Conservation (phyloP, 257 asterid species). For the Capsicum rhomboideum region DNA sequence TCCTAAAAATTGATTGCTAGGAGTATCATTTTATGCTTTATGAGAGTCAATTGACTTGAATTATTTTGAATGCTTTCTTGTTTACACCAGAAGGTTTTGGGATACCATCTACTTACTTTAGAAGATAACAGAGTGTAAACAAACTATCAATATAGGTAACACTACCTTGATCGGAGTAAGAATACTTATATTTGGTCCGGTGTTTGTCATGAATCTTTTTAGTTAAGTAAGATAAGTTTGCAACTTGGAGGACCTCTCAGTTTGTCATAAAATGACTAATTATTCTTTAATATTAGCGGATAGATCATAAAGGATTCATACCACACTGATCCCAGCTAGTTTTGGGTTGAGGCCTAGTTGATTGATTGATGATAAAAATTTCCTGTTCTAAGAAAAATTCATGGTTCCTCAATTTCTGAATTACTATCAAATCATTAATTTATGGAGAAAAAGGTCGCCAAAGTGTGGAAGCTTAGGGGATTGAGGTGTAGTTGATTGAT, state of each 20-base stretch:
- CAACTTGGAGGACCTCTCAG: not conserved
- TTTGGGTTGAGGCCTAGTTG: not conserved
- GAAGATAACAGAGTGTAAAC: too few species aligned
- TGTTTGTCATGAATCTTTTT: too few species aligned
- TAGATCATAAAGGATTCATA: not conserved
- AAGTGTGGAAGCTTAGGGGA: not conserved
- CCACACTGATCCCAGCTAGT: not conserved
- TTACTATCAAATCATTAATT: not conserved
- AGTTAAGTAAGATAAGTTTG: too few species aligned
- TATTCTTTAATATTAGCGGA: not conserved
- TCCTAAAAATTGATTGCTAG: too few species aligned
- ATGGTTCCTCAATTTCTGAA: not conserved
- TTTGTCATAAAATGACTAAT: not conserved
- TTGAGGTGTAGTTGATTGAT: not conserved
- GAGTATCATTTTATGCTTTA: too few species aligned
- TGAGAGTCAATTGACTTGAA: too few species aligned
- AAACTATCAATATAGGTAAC: too few species aligned
- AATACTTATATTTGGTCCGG: too few species aligned
- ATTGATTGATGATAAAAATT: not conserved
- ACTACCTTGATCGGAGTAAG: too few species aligned
- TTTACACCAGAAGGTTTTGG: too few species aligned
- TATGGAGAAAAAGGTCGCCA: not conserved
- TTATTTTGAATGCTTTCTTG: too few species aligned
- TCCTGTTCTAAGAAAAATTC: not conserved
- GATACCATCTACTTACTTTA: too few species aligned